Conservation (phyloP, 805 yeast species). For the Candida rishiriensis region DNA sequence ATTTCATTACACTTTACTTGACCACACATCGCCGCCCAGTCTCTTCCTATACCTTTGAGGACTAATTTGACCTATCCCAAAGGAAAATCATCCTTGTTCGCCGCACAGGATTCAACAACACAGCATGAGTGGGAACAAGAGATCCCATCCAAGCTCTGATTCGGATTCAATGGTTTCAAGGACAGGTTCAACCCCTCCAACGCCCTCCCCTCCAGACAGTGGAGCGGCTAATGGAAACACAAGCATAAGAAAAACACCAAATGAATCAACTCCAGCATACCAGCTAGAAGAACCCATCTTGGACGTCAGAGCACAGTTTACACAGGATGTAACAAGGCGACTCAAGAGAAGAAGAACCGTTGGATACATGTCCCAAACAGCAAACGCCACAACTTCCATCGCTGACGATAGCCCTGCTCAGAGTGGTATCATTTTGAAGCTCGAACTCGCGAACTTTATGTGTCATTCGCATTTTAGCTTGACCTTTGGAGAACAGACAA, state of each 20-base stretch:
- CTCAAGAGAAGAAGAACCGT: conserved; percentile 16
- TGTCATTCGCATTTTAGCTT: conserved; percentile 81
- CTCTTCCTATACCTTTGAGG: no score
- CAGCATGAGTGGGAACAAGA: conserved; percentile 6
- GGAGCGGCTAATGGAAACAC: no score
- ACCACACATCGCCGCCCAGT: no score
- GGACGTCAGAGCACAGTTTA: conserved; percentile 24
- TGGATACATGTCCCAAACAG: conserved; percentile 20
- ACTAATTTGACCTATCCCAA: no score
- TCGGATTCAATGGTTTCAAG: conserved; percentile 1
- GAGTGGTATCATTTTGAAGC: conserved; percentile 66
- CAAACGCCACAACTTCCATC: no score
- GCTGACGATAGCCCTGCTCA: conserved; percentile 30
- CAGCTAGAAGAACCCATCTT: conserved; percentile 15
- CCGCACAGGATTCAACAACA: neutral
- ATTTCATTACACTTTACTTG: no score
- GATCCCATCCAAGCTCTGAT: conserved; percentile 1
- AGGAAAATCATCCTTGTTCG: no score
- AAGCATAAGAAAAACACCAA: no score
- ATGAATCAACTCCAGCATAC: no score
- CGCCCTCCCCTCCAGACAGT: no score
- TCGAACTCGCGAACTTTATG: conserved; percentile 75
- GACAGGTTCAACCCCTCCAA: neutral
- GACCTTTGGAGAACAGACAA: conserved; percentile 71
- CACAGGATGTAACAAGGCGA: conserved; percentile 24